phyloP scores from a whole-genome alignment of 2,329 filamentous ascomycete species.

The Fusarium albidum region DNA sequence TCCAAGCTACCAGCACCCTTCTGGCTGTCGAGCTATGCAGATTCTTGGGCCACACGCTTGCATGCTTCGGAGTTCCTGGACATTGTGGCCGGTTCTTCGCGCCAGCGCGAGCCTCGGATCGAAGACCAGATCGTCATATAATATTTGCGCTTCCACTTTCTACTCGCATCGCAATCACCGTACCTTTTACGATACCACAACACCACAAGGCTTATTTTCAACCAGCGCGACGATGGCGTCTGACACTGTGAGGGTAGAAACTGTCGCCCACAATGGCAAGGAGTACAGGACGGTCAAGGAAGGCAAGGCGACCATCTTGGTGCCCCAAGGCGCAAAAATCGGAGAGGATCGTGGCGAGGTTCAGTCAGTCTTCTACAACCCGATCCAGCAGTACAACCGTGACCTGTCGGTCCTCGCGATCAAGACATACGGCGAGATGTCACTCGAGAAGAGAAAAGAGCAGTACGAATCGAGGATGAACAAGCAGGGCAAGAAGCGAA shows the following conservation, averaged over 20 bases:
- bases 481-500: conserved; percentile 55
- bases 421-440: conserved; percentile 82
- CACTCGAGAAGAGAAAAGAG: conserved; percentile 55
- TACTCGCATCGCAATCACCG: conserved; percentile 3
- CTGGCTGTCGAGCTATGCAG: conserved; percentile 20
- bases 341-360: conserved; percentile 65
- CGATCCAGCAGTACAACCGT: conserved; percentile 98
- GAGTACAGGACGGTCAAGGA: conserved; percentile 62
- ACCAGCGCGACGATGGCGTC: conserved; percentile 34
- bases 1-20: conserved; percentile 16
- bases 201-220: conserved; percentile 25
- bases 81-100: conserved; percentile 30
- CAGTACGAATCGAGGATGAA: conserved; percentile 52
- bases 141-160: conserved; percentile 1
- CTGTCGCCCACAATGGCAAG: conserved; percentile 52
- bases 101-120: conserved; percentile 13
- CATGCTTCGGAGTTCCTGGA: conserved; percentile 26
- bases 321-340: conserved; percentile 56
- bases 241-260: conserved; percentile 29
- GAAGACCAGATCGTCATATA: not conserved
- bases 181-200: conserved; percentile 7
- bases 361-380: conserved; percentile 96
- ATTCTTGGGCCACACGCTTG: conserved; percentile 29
- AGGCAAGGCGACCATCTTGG: conserved; percentile 65
- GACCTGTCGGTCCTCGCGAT: conserved; percentile 94